phyloP scores from a whole-genome alignment of 805 yeast species.

The Kockiozyma suomiensis region DNA sequence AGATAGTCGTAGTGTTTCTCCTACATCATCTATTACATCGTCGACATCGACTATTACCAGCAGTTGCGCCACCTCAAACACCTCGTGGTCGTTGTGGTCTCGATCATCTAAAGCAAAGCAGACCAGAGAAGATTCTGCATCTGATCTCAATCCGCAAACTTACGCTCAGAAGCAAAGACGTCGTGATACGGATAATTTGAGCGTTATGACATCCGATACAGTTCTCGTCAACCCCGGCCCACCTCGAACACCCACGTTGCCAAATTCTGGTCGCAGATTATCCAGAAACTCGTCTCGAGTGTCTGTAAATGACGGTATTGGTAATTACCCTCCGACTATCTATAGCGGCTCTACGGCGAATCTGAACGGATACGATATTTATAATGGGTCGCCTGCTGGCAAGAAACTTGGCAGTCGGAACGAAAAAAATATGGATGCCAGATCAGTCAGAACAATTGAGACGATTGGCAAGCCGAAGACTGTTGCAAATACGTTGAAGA shows the following conservation, averaged over 20 bases:
- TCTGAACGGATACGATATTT: constrained; percentile 11
- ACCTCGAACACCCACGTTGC: background rate
- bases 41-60: constrained; percentile 1
- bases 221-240: constrained; percentile 19
- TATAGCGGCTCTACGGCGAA: constrained; percentile 13
- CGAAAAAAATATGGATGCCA: constrained; percentile 11
- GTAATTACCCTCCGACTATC: constrained; percentile 1
- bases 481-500: constrained; percentile 13
- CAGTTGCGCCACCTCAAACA: constrained; percentile 6
- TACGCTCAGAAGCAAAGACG: constrained; percentile 17
- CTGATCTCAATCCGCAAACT: background rate
- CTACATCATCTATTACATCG: constrained; percentile 3
- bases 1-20: constrained; percentile 7
- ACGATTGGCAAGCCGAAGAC: constrained; percentile 21
- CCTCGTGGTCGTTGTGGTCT: constrained; percentile 29
- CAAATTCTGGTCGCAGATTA: background rate
- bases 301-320: constrained; percentile 2
- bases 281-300: constrained; percentile 14
- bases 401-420: background rate
- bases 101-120: constrained; percentile 14
- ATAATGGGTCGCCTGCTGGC: constrained; percentile 7
- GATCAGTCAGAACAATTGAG: constrained; percentile 27
- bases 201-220: constrained; percentile 25
- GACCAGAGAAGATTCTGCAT: constrained; percentile 8
- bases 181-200: constrained; percentile 13